Evolutionary conservation across 2,329 filamentous ascomycete genomes (phyloP), one percentile per base, ranked within the genome.

Genomic region (Botrytis tulipae): DNA sequence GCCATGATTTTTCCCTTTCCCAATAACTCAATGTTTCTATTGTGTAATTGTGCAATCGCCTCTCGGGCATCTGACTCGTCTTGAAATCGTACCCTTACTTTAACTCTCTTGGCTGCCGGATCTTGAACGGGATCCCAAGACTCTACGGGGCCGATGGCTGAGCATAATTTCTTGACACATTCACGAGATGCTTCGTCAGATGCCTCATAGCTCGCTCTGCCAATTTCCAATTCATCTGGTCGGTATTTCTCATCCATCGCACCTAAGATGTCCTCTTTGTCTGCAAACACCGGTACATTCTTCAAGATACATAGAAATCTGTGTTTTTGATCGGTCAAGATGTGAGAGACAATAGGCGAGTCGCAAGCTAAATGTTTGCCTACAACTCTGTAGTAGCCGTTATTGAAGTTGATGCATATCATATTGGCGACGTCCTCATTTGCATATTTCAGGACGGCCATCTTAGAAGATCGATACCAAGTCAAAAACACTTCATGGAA

Each of bases 71-170:
- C 80, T 0, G 77, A 77, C 67, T 84, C 83, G 1, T 83, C 76
- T 6, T 77, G 32, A 62, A 86, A 87, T 3, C 78, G 77, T 1
- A 82, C 84, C 22, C 78, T 80, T 0, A 82, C 84, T 74, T 84
- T 84, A 29, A 82, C 73, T 61, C 51, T 63, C 18, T 57, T 71
- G 22, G 65, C 25, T 29, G 9, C 25, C 18, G 25, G 25, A 14
- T 42, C 25, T 42, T 42, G 48, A 16, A 68, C 35, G 42, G 48
- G 65, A 25, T 68, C 48, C 65, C 65, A 68, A 16, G 25, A 42
- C 25, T 54, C 46, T 9, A 68, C 25, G 29, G 46, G 46, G 35
- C 65, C 35, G 14, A 68, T 68, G 3, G 25, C 48, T 29, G 48
- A 42, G 48, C 46, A 42, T 10, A 68, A 22, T 42, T n/a, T 20